Evolutionary conservation across 2,329 filamentous ascomycete species (phyloP), one percentile per base, ranked within the genome.

Genomic region (Pestalotiopsis sp.): DNA sequence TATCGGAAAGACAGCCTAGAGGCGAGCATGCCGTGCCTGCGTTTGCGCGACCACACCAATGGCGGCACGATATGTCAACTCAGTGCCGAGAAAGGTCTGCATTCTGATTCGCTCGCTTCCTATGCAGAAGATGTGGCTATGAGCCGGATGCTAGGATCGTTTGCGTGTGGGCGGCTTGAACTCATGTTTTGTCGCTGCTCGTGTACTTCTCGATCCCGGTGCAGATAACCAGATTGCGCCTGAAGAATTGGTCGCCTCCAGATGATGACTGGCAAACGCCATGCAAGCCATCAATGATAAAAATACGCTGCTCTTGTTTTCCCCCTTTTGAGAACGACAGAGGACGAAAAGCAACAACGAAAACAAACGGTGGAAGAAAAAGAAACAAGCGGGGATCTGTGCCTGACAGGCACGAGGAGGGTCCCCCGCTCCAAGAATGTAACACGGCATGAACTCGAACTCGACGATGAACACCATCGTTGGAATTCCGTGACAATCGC

Each of bases 401-500:
- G n/a, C 45, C 45, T 52, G 45, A 52, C 45, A 52, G 45, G 45
- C 45, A 52, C 20, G 45, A 20, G 17, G 45, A 52, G 20, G 11
- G 17, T 52, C 45, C 45, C 45, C 45, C 45, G 45, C 45, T 52
- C 17, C n/a, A 52, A 52, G 45, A 36, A 36, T 36, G 64, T 61
- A n/a, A 7, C 52, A 66, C 64, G 31, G 36, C 64, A 45, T 31
- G 20, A 23, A 38, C 20, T 23, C 57, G 64, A 41, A 27, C 14
- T 14, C 57, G 25, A 36, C 31, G 64, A 17, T 36, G 20, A 7
- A 7, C 64, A 70, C 71, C 73, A 71, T 71, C 68, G 70, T 70
- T 70, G 71, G 70, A 70, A 66, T 68, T 60, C 67, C 69, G 31
- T 69, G 67, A 70, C 72, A 74, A 74, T 70, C 71, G 70, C 70